phyloP scores from a whole-genome alignment of 306 rosid species.

The Macrotyloma uniflorum region DNA sequence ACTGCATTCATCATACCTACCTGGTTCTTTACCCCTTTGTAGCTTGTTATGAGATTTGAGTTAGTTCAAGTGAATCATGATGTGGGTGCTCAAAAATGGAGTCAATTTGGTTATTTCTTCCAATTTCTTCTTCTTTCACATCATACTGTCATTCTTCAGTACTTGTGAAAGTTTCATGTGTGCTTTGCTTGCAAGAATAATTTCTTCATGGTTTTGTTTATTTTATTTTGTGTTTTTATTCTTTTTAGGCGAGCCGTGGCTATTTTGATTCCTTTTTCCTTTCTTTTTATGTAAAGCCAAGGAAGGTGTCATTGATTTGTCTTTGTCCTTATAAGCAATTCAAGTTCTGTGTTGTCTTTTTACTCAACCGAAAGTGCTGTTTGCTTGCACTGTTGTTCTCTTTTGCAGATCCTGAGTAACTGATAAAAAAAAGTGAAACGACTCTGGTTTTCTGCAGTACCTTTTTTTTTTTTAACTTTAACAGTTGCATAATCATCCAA shows the following conservation, averaged over 20 bases:
- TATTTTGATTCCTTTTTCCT: background rate
- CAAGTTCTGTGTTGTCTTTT: background rate
- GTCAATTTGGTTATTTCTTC: background rate
- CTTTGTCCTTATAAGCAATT: slow-evolving; percentile 21
- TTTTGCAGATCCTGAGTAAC: background rate
- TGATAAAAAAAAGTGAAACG: slow-evolving; percentile 8
- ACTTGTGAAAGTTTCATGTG: background rate
- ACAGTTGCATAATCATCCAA: slow-evolving; percentile 27
- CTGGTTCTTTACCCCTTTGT: background rate
- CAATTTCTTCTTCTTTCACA: too few relatives aligned
- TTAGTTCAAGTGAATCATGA: background rate
- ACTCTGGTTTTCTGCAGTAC: background rate
- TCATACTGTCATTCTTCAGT: too few relatives aligned
- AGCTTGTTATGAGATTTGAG: background rate
- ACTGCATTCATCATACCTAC: background rate
- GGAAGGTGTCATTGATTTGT: slow-evolving; percentile 10
- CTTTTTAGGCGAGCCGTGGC: slow-evolving; percentile 28
- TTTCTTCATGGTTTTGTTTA: background rate
- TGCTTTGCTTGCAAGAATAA: background rate
- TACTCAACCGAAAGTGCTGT: background rate
- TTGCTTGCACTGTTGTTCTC: slow-evolving; percentile 6
- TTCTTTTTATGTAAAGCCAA: background rate
- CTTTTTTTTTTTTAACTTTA: background rate
- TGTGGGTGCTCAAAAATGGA: background rate
- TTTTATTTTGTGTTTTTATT: background rate